Evolutionary conservation across 768 basidiomycete species (phyloP).

Genomic region (Russula compacta): DNA sequence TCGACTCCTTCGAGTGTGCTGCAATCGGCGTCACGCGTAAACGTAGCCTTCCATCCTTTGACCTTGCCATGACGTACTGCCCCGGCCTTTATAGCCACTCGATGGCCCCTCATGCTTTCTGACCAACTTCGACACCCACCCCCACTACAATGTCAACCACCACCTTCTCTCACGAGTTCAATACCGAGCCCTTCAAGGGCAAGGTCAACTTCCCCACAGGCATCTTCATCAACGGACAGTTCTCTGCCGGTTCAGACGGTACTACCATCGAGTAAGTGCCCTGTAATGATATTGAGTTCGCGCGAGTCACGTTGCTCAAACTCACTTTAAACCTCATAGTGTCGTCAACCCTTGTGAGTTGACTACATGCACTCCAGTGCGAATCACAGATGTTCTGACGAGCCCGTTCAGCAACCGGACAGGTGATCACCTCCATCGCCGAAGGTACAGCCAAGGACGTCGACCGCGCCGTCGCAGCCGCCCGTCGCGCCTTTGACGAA

Average conservation of each 20-base stretch:
- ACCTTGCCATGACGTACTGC: background rate
- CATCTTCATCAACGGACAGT: conserved; percentile 65
- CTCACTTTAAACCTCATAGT: conserved; percentile 25
- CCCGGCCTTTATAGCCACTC: background rate
- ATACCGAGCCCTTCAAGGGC: conserved; percentile 51
- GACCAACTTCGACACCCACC: background rate
- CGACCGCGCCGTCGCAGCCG: conserved; percentile 63
- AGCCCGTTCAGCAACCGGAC: conserved; percentile 36
- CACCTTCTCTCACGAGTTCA: conserved; percentile 42
- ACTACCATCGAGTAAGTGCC: conserved; percentile 65
- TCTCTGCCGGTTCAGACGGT: conserved; percentile 43
- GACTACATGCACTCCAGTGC: background rate
- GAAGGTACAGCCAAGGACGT: conserved; percentile 63
- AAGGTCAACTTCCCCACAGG: conserved; percentile 49
- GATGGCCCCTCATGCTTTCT: background rate
- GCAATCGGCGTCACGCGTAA: too few species aligned
- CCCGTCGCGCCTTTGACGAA: conserved; percentile 53
- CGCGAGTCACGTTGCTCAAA: background rate
- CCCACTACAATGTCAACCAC: conserved; percentile 30
- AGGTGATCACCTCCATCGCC: conserved; percentile 46
- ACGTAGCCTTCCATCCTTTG: too few species aligned
- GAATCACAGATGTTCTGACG: background rate
- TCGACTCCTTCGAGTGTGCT: too few species aligned
- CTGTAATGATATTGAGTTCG: background rate
- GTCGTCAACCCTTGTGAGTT: conserved; percentile 47